A percentile compares a stretch with the other conserved stretches of the same genome.
phyloP scores from a whole-genome alignment of 148 eudicot species.

The Rhododendron griersonianum region DNA sequence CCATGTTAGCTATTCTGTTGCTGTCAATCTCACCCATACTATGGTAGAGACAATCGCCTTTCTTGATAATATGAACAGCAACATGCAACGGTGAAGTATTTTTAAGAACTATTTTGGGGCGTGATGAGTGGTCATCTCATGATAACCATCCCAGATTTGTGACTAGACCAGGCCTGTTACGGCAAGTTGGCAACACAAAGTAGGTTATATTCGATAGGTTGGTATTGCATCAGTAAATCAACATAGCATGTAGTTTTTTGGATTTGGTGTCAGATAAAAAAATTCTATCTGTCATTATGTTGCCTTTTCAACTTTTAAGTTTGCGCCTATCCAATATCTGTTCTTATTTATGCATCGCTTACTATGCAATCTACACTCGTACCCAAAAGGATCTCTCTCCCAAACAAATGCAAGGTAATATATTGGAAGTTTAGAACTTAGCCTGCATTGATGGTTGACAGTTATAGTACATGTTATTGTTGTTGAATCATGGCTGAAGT shows the following conservation, averaged over 20 bases:
- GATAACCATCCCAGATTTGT: background rate
- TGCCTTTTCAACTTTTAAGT: background rate
- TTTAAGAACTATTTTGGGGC: background rate
- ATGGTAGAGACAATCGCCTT: background rate
- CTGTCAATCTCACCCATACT: background rate
- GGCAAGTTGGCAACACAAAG: background rate
- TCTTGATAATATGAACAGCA: background rate
- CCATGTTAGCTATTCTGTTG: background rate
- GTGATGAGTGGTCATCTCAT: background rate
- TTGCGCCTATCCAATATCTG: background rate
- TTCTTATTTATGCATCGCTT: background rate
- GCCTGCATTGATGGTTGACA: background rate
- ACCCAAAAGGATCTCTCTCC: background rate
- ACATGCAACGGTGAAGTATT: background rate
- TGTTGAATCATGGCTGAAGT: background rate
- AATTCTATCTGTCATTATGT: background rate
- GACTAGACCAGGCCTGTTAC: background rate
- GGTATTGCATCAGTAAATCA: background rate
- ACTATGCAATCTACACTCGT: background rate
- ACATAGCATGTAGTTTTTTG: background rate
- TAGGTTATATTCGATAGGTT: background rate
- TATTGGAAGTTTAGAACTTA: background rate
- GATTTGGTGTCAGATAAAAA: background rate
- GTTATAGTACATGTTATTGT: background rate
- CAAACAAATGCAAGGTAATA: background rate